These are phyloP conservation scores for Neolecta irregularis DNA, from an alignment of 1,139 yeast genomes.

Conservation along the genomic window DNA sequence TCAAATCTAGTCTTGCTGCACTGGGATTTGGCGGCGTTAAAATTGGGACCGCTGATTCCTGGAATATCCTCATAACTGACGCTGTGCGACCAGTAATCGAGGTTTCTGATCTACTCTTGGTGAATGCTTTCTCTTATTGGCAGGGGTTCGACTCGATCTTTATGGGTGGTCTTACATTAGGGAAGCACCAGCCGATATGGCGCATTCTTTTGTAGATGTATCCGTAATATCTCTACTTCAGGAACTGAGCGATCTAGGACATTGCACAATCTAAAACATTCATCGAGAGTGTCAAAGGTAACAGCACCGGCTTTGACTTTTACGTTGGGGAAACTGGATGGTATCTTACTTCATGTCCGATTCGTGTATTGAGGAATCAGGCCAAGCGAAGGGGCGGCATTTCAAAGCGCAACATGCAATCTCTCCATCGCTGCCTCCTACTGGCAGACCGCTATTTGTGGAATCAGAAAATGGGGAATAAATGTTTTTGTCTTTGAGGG, in stretches of 20 bases:
- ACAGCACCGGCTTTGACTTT: conserved; percentile 73
- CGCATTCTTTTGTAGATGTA: too few relatives aligned
- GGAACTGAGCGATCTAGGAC: too few relatives aligned
- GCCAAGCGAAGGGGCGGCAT: conserved; percentile 81
- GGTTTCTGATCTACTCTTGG: conserved; percentile 71
- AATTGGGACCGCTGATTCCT: conserved; percentile 89
- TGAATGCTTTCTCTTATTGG: conserved; percentile 97
- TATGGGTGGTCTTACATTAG: too few relatives aligned
- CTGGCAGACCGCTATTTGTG: conserved; percentile 84
- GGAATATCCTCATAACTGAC: conserved; percentile 83
- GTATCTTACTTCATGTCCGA: too few relatives aligned
- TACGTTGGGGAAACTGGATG: conserved; percentile 99
- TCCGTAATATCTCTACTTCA: too few relatives aligned
- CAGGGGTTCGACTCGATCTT: too few relatives aligned
- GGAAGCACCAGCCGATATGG: too few relatives aligned
- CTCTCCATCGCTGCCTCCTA: conserved; percentile 55
- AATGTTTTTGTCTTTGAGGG: conserved; percentile 83
- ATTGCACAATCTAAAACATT: conserved; percentile 59
- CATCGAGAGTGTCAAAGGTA: conserved; percentile 64
- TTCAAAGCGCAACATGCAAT: conserved; percentile 38
- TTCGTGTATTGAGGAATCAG: too few relatives aligned
- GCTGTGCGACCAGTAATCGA: conserved; percentile 50
- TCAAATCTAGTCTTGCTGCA: conserved; percentile 40
- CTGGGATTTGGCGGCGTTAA: conserved; percentile 63
- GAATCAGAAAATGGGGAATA: conserved; percentile 88